Evolutionary conservation across 345 rosid species (phyloP).

Genomic region (Eutrema heterophyllum): DNA sequence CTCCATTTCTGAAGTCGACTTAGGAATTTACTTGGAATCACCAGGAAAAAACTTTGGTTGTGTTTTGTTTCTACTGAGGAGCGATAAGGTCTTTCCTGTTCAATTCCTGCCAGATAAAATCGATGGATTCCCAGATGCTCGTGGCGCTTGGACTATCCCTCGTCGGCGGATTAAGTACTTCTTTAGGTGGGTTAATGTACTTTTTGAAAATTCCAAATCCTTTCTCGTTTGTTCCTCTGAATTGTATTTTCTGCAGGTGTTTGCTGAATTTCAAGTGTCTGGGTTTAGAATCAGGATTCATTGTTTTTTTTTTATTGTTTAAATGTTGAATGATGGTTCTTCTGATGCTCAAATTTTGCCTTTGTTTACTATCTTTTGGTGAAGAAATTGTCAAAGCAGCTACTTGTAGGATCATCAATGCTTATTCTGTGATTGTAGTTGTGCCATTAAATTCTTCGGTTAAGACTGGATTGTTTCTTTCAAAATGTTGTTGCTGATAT

Average conservation of each 20-base stretch:
- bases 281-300: neutral
- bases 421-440: neutral
- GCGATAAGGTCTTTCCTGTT: constrained; percentile 5
- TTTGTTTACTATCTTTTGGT: neutral
- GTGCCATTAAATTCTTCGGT: neutral
- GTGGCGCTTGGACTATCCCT: constrained; percentile 59
- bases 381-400: neutral
- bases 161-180: constrained; percentile 70
- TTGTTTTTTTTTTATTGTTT: neutral
- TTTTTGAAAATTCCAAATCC: too few species aligned
- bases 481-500: neutral
- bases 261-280: neutral
- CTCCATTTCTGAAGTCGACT: constrained; percentile 7
- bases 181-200: constrained; percentile 59
- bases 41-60: neutral
- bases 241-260: too few species aligned
- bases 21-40: neutral
- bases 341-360: neutral
- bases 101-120: neutral
- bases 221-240: too few species aligned
- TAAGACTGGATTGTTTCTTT: neutral
- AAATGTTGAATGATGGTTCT: neutral
- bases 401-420: neutral
- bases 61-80: neutral
- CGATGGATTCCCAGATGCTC: constrained; percentile 77